These are phyloP conservation scores for Jaltomata sinuosa DNA, from an alignment of 257 asterid species.

Conservation along the genomic window DNA sequence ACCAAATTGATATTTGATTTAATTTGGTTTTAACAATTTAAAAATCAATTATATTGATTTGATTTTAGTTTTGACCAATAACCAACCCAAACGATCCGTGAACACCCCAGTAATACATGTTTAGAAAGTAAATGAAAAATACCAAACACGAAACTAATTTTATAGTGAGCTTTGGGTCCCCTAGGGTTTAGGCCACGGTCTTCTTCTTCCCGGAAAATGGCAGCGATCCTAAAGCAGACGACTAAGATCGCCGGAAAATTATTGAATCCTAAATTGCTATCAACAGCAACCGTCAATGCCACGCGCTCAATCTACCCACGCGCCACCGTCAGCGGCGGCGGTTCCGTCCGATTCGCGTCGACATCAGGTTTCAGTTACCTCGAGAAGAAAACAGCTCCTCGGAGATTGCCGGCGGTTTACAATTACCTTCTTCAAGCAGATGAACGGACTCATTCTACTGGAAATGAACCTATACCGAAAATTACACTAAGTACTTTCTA, in stretches of 20 bases:
- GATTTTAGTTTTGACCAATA: too few relatives aligned
- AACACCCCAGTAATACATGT: too few relatives aligned
- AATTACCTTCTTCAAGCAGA: constrained; percentile 5
- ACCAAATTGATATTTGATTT: too few relatives aligned
- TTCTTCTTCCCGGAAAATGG: background rate
- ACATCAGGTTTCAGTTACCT: background rate
- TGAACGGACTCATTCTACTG: background rate
- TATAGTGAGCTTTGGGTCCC: background rate
- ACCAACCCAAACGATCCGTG: too few relatives aligned
- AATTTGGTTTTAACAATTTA: too few relatives aligned
- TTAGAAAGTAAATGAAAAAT: background rate
- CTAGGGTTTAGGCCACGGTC: background rate
- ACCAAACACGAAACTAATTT: background rate
- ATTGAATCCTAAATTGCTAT: background rate
- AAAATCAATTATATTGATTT: too few relatives aligned
- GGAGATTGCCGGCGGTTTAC: background rate
- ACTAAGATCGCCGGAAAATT: background rate
- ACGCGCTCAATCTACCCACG: background rate
- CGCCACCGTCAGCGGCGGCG: background rate
- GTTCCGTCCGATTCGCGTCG: background rate
- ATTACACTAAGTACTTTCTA: background rate
- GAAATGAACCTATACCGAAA: constrained; percentile 5
- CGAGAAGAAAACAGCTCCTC: constrained; percentile 6
- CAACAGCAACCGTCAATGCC: background rate
- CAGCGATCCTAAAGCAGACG: background rate